Evolutionary conservation across 2,329 filamentous ascomycete genomes (phyloP).

Genomic region (Zymoseptoria crescenta): DNA sequence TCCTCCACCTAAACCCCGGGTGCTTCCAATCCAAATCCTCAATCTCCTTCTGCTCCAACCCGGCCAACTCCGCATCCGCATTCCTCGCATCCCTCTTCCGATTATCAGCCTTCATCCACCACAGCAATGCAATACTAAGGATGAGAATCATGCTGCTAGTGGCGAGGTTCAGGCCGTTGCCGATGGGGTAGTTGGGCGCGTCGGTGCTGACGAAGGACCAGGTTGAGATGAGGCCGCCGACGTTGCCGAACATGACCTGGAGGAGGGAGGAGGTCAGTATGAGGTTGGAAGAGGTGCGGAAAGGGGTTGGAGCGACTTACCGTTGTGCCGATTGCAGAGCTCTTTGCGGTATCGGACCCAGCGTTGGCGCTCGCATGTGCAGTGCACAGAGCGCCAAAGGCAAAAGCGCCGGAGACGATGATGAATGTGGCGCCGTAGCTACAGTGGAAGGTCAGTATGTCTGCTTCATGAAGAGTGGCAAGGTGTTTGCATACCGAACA

Average conservation of each 20-base stretch:
- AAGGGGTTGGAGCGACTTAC: too few species aligned
- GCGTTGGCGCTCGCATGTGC: constrained; percentile 49
- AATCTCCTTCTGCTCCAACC: constrained; percentile 46
- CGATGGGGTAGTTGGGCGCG: constrained; percentile 59
- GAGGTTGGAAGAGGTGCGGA: too few species aligned
- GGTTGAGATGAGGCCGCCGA: constrained; percentile 46
- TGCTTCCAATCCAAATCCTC: constrained; percentile 60
- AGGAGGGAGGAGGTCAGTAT: constrained; percentile 14
- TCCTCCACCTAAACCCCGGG: constrained; percentile 56
- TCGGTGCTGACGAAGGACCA: constrained; percentile 47
- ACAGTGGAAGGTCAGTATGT: too few species aligned
- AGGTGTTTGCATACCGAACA: constrained; percentile 62
- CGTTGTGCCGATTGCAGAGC: constrained; percentile 52
- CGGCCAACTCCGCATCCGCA: constrained; percentile 49
- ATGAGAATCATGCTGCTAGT: constrained; percentile 52
- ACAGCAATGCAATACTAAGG: constrained; percentile 40
- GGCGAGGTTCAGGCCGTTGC: constrained; percentile 63
- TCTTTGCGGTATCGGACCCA: constrained; percentile 61
- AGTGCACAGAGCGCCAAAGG: constrained; percentile 45
- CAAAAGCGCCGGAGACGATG: constrained; percentile 53
- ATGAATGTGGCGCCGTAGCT: constrained; percentile 55
- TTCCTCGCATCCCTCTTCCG: constrained; percentile 47
- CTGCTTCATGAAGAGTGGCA: too few species aligned
- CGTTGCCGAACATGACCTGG: constrained; percentile 64
- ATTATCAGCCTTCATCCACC: constrained; percentile 60